These are phyloP conservation scores for Monilinia laxa DNA, from an alignment of 2,329 filamentous ascomycete genomes.

Conservation along the genomic window DNA sequence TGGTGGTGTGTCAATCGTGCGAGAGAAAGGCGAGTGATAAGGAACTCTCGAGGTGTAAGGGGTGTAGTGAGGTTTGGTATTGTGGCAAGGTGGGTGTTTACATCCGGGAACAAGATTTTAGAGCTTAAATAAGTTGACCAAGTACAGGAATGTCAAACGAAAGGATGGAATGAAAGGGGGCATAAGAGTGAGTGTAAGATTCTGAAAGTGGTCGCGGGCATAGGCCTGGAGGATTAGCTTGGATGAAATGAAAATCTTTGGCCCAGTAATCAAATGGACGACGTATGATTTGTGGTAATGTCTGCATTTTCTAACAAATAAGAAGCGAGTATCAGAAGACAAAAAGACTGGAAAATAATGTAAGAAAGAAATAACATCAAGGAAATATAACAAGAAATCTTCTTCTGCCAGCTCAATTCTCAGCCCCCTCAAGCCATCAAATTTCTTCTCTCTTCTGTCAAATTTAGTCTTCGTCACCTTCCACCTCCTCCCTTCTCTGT, in stretches of 20 bases:
- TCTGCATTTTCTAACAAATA: neutral
- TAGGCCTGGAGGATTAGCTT: conserved; percentile 4
- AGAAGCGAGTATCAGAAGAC: neutral
- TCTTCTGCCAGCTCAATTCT: neutral
- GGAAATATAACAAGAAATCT: neutral
- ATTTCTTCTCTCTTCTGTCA: neutral
- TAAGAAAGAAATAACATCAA: neutral
- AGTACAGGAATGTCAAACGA: conserved; percentile 35
- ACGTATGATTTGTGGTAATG: neutral
- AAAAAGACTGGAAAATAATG: neutral
- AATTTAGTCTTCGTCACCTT: neutral
- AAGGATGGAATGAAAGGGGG: conserved; percentile 35
- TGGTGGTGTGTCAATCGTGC: conserved; percentile 33
- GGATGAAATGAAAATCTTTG: neutral
- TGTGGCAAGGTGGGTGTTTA: conserved; percentile 35
- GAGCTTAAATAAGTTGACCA: conserved; percentile 2
- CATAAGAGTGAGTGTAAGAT: conserved; percentile 38
- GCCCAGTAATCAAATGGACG: neutral
- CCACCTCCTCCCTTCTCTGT: neutral
- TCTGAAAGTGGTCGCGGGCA: conserved; percentile 27
- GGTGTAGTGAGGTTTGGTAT: conserved; percentile 37
- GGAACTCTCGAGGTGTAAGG: conserved; percentile 34
- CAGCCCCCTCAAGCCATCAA: neutral
- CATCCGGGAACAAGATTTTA: neutral
- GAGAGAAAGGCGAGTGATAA: conserved; percentile 23